A percentile compares a stretch with the other conserved stretches of the same genome.
These are phyloP conservation scores for Boletus sp. DNA, from an alignment of 768 basidiomycete species.

Conservation along the genomic window DNA sequence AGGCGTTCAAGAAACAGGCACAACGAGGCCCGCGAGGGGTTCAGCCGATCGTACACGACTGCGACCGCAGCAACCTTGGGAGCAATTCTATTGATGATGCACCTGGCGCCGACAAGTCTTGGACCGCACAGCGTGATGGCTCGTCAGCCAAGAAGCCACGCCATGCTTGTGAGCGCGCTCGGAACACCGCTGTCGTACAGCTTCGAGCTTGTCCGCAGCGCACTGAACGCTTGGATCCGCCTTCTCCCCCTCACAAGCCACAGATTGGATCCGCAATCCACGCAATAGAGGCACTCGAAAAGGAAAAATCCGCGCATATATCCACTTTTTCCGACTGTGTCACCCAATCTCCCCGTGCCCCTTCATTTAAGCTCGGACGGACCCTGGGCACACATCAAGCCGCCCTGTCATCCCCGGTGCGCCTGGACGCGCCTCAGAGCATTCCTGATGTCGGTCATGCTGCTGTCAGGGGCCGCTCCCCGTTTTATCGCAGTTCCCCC, in stretches of 20 bases:
- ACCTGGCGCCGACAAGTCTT: neutral
- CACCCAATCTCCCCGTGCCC: neutral
- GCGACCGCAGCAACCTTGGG: neutral
- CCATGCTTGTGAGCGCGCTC: neutral
- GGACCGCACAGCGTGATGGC: neutral
- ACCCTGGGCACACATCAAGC: neutral
- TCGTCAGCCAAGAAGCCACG: neutral
- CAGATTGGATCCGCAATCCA: neutral
- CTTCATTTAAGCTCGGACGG: neutral
- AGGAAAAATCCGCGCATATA: slow-evolving; percentile 15
- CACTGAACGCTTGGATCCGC: neutral
- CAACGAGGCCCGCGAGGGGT: slow-evolving; percentile 4
- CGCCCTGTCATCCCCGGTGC: slow-evolving; percentile 6
- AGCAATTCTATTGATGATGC: neutral
- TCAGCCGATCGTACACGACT: neutral
- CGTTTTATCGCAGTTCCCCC: slow-evolving; percentile 9
- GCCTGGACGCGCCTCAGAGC: neutral
- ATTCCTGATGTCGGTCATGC: neutral
- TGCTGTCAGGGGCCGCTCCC: neutral
- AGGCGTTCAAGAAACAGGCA: slow-evolving; percentile 46
- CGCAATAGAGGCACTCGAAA: neutral
- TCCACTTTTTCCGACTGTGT: neutral
- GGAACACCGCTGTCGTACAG: neutral
- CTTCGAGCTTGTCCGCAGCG: neutral
- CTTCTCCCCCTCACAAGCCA: neutral